These are phyloP conservation scores for grape (Vitis vinifera) DNA, from an alignment of 164 flowering plant genomes.

Conservation along the genomic window ASM3070453v1 NC_081814.1:11639501-11640000, in stretches of 20 bases:
- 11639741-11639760: slow-evolving; percentile 91
- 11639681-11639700: neutral
- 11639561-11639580: too few species aligned
- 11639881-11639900: neutral
- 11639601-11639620: too few species aligned
- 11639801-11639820: slow-evolving; percentile 68
- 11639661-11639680: too few species aligned
- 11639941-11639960: slow-evolving; percentile 65
- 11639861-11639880: neutral
- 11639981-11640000: slow-evolving; percentile 77
- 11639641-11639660: too few species aligned
- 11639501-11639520: too few species aligned
- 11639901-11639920: neutral
- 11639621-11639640: too few species aligned
- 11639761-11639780: slow-evolving; percentile 81
- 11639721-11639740: neutral
- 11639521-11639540: too few species aligned
- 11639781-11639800: slow-evolving; percentile 65
- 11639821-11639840: slow-evolving; percentile 2
- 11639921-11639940: slow-evolving; percentile 41
- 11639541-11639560: too few species aligned
- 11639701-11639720: neutral
- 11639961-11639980: slow-evolving; percentile 54
- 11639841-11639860: neutral
- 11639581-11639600: too few species aligned